phyloP scores from a whole-genome alignment of 2,329 filamentous ascomycete genomes.

The Alternaria conjuncta region DNA sequence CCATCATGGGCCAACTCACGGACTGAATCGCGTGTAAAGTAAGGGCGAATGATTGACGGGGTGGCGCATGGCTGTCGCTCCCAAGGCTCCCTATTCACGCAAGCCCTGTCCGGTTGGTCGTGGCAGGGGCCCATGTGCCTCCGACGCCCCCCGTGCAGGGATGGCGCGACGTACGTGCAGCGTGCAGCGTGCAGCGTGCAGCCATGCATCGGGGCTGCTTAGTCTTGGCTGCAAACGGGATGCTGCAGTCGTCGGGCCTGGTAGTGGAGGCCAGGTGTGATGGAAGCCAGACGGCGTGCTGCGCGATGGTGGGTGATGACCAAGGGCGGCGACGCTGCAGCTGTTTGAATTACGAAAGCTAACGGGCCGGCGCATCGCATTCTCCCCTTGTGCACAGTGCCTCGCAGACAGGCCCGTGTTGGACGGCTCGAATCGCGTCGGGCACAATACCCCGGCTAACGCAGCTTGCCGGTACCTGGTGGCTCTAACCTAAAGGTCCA shows the following conservation, averaged over 20 bases:
- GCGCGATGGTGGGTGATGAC: background rate
- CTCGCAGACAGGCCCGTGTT: conserved; percentile 23
- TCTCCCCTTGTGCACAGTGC: conserved; percentile 14
- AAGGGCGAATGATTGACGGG: conserved; percentile 18
- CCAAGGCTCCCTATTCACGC: conserved; percentile 31
- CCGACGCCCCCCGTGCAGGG: conserved; percentile 23
- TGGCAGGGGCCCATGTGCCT: conserved; percentile 23
- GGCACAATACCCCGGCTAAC: conserved; percentile 28
- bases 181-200: conserved; percentile 18
- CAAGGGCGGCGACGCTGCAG: conserved; percentile 3
- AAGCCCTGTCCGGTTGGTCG: conserved; percentile 20
- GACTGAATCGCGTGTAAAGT: conserved; percentile 21
- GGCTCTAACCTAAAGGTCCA: conserved; percentile 35
- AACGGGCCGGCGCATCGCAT: conserved; percentile 14
- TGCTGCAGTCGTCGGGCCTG: conserved; percentile 15
- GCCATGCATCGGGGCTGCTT: conserved; percentile 18
- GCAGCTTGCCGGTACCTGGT: conserved; percentile 35
- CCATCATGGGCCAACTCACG: conserved; percentile 11
- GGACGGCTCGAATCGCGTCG: conserved; percentile 29
- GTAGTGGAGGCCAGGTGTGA: conserved; percentile 5
- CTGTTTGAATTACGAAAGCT: conserved; percentile 6
- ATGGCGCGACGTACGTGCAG: conserved; percentile 23
- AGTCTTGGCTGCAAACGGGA: conserved; percentile 26
- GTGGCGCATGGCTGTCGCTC: conserved; percentile 18
- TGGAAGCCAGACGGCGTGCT: background rate